Conservation (phyloP, 2,329 filamentous ascomycete species). For the Ascochyta viciae-villosae region DNA sequence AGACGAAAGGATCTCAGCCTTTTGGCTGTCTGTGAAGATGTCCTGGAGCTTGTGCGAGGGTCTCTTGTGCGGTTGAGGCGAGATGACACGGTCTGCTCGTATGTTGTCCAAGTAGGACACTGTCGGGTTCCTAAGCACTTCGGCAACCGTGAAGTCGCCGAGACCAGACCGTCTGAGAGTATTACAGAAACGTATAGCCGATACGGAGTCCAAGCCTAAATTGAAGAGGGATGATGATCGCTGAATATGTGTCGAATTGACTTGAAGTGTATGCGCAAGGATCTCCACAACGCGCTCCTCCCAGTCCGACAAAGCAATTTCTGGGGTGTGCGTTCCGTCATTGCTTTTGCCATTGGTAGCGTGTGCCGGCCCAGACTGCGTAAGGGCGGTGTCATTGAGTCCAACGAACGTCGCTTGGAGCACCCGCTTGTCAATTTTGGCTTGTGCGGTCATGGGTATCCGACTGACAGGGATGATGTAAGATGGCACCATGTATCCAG, state of each 20-base stretch:
- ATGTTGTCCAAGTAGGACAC: constrained; percentile 62
- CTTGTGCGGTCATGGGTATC: constrained; percentile 75
- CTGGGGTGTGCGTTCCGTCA: background rate
- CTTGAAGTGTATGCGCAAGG: constrained; percentile 60
- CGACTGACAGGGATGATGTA: constrained; percentile 72
- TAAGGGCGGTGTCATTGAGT: constrained; percentile 58
- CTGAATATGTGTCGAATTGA: constrained; percentile 58
- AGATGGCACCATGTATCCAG: constrained; percentile 80
- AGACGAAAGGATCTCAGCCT: constrained; percentile 21
- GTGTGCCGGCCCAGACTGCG: constrained; percentile 43
- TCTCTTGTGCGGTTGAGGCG: background rate
- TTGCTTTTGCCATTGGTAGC: constrained; percentile 43
- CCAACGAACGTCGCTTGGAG: constrained; percentile 59
- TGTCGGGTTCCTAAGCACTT: constrained; percentile 72
- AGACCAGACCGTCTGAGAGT: constrained; percentile 58
- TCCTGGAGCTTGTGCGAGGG: constrained; percentile 1
- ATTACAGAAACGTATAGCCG: constrained; percentile 74
- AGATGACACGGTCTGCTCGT: constrained; percentile 35
- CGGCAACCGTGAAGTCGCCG: constrained; percentile 67
- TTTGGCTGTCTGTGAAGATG: constrained; percentile 24
- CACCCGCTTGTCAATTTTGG: constrained; percentile 71
- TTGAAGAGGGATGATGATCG: constrained; percentile 76
- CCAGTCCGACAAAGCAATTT: constrained; percentile 17
- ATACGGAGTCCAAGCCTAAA: constrained; percentile 85
- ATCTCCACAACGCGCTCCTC: constrained; percentile 65